Conservation (phyloP, 306 rosid species). For the Crataegus laevigata region DNA sequence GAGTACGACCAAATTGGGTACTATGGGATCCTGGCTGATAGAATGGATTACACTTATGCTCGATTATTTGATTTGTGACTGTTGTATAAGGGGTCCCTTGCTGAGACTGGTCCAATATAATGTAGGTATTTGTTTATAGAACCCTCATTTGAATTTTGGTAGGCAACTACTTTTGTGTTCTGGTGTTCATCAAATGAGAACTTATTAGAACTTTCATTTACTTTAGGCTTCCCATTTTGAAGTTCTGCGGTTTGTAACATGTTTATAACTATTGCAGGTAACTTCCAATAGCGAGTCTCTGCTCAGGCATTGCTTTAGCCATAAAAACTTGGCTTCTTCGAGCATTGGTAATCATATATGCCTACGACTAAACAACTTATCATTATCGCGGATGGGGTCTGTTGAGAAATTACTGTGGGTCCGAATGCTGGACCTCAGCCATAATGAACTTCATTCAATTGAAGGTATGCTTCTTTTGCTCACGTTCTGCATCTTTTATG, state of each 20-base stretch:
- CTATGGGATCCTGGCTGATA: background rate
- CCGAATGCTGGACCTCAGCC: conserved; percentile 81
- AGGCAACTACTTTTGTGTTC: background rate
- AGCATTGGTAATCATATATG: conserved; percentile 30
- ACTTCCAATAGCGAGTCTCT: conserved; percentile 56
- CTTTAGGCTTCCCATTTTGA: background rate
- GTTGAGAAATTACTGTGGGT: conserved; percentile 66
- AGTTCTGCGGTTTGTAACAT: background rate
- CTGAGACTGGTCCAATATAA: background rate
- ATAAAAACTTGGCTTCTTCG: conserved; percentile 29
- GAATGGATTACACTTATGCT: background rate
- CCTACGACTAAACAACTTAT: conserved; percentile 59
- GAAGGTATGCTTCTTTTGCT: conserved; percentile 47
- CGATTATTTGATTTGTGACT: background rate
- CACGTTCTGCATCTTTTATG: background rate
- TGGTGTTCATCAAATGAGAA: background rate
- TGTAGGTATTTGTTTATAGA: background rate
- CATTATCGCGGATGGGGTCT: conserved; percentile 66
- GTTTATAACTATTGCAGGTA: conserved; percentile 42
- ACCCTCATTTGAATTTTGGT: background rate
- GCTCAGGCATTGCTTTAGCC: conserved; percentile 42
- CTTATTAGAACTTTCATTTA: background rate
- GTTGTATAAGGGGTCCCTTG: background rate
- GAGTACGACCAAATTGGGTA: background rate
- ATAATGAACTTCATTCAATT: conserved; percentile 70